These are phyloP conservation scores for Nicotiana tabacum DNA, from an alignment of 257 asterid species.

Conservation along the genomic window DNA sequence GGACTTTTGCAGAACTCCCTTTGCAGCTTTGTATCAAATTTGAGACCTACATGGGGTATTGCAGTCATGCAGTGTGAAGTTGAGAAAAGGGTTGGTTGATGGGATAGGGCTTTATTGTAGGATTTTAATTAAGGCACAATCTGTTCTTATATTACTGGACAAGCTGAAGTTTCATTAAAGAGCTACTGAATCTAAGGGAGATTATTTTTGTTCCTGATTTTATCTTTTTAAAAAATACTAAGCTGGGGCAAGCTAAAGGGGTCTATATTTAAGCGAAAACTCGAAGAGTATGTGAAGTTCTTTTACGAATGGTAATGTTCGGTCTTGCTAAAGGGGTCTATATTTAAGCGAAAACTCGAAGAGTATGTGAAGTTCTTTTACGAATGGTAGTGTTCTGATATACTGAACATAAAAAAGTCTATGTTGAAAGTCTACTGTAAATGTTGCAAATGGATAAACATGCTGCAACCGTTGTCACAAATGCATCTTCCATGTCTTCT, in stretches of 20 bases:
- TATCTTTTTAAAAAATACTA: neutral
- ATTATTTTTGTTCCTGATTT: neutral
- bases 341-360: neutral
- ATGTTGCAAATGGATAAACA: neutral
- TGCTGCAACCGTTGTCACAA: neutral
- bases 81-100: neutral
- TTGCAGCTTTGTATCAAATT: neutral
- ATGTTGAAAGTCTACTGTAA: neutral
- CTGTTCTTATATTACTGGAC: neutral
- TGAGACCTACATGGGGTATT: neutral
- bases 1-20: neutral
- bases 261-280: neutral
- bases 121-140: neutral
- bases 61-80: neutral
- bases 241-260: neutral
- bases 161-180: neutral
- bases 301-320: neutral
- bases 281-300: neutral
- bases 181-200: neutral
- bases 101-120: neutral
- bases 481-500: neutral
- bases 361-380: neutral
- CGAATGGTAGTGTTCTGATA: neutral
- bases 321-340: conserved; percentile 1
- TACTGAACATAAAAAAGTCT: neutral